These are phyloP conservation scores for Colletotrichum tropicicola DNA, from an alignment of 2,329 filamentous ascomycete species.

Conservation along the genomic window DNA sequence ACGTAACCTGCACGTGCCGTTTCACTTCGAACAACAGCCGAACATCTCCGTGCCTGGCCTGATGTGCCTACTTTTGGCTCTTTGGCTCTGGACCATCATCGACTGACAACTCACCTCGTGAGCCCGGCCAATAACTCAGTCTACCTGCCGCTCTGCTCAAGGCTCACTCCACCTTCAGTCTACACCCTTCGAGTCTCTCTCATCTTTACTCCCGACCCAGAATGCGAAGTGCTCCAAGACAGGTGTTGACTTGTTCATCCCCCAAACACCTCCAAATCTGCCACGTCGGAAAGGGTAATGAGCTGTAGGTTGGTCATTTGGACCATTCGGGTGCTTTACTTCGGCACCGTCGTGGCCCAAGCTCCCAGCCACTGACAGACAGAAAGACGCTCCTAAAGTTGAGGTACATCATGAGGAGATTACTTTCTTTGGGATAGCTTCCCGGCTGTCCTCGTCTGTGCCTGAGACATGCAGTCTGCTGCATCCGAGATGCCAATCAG, in stretches of 20 bases:
- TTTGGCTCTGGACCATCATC: too few relatives aligned
- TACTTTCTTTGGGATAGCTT: background rate
- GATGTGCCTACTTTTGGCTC: background rate
- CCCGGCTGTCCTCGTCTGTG: background rate
- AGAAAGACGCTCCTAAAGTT: background rate
- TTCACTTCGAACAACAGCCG: constrained; percentile 2
- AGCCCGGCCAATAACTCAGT: background rate
- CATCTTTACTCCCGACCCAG: too few relatives aligned
- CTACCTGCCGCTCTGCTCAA: background rate
- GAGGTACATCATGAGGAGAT: background rate
- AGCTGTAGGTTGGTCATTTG: background rate
- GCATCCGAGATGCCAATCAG: background rate
- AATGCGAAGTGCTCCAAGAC: too few relatives aligned
- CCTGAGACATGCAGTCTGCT: constrained; percentile 5
- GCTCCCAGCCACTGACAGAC: background rate
- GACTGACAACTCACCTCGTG: background rate
- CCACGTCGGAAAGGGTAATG: too few relatives aligned
- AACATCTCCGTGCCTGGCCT: constrained; percentile 5
- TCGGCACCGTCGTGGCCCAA: constrained; percentile 1
- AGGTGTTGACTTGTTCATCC: too few relatives aligned
- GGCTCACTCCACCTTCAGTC: too few relatives aligned
- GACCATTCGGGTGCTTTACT: background rate
- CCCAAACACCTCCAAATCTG: too few relatives aligned
- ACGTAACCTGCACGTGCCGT: constrained; percentile 27
- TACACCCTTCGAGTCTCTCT: too few relatives aligned